Conservation (phyloP, 2,329 filamentous ascomycete genomes). For the Claviceps monticola region DNA sequence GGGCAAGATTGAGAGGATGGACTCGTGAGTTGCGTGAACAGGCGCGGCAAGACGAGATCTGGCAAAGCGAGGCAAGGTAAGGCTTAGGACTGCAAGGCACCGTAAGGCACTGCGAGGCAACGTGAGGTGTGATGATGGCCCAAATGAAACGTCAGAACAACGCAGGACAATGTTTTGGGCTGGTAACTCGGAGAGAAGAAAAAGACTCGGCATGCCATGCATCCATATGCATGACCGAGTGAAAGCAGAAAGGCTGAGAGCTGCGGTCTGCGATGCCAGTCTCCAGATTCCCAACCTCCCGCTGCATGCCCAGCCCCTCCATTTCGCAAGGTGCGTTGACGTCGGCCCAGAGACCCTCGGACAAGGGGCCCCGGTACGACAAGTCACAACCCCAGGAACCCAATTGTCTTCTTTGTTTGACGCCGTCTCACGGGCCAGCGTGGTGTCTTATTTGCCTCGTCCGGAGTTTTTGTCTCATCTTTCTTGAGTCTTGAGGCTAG, state of each 20-base stretch:
- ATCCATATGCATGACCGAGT: background rate
- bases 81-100: too few species aligned
- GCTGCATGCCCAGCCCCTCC: constrained; percentile 15
- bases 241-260: background rate
- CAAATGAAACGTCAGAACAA: background rate
- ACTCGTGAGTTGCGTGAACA: too few species aligned
- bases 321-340: constrained; percentile 1
- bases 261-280: too few species aligned
- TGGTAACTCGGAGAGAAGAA: background rate
- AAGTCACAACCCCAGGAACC: background rate
- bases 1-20: too few species aligned
- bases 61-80: too few species aligned
- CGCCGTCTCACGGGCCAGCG: background rate
- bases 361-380: background rate
- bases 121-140: background rate
- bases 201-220: background rate
- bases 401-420: background rate
- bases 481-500: too few species aligned
- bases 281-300: constrained; percentile 18
- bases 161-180: background rate
- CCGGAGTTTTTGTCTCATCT: too few species aligned
- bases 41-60: too few species aligned
- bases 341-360: background rate
- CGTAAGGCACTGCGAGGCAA: background rate
- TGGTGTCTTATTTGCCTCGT: background rate